These are phyloP conservation scores for Scopulariopsis brevicaulis DNA, from an alignment of 2,329 filamentous ascomycete species.

Conservation along the genomic window DNA sequence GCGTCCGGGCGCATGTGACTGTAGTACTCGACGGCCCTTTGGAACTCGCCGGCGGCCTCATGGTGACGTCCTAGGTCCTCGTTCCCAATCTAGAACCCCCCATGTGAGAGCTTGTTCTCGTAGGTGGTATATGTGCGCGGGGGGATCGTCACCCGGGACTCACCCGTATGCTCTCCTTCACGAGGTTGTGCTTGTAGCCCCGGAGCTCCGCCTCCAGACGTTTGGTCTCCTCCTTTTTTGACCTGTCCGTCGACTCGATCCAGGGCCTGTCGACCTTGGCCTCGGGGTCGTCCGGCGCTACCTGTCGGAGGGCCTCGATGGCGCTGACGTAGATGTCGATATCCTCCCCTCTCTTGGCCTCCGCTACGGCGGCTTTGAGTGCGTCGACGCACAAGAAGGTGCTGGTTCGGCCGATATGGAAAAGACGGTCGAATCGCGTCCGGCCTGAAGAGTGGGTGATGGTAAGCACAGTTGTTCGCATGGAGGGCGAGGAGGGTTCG, in stretches of 20 bases:
- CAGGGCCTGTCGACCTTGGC: conserved; percentile 59
- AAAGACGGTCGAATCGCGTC: conserved; percentile 69
- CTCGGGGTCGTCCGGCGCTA: conserved; percentile 57
- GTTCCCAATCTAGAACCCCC: conserved; percentile 69
- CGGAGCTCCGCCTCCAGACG: conserved; percentile 79
- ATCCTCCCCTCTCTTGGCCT: conserved; percentile 69
- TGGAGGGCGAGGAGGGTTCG: neutral
- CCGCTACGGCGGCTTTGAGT: conserved; percentile 61
- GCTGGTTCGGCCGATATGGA: conserved; percentile 71
- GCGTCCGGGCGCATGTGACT: conserved; percentile 84
- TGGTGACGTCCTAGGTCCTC: conserved; percentile 83
- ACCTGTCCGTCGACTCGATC: conserved; percentile 56
- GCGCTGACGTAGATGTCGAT: conserved; percentile 59
- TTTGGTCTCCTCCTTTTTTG: conserved; percentile 58
- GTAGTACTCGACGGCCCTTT: conserved; percentile 65
- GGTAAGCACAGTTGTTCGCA: neutral
- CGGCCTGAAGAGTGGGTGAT: conserved; percentile 41
- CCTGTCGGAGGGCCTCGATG: conserved; percentile 50
- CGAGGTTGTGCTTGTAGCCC: conserved; percentile 90
- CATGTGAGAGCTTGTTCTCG: neutral
- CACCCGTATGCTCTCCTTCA: conserved; percentile 93
- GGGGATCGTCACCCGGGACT: neutral
- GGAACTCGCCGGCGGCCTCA: conserved; percentile 65
- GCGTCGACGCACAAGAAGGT: conserved; percentile 69
- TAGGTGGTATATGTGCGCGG: too few relatives aligned